These are phyloP conservation scores for Umbelopsis ramanniana DNA, from an alignment of 192 early-diverging fungal genomes.

Conservation along the genomic window DNA sequence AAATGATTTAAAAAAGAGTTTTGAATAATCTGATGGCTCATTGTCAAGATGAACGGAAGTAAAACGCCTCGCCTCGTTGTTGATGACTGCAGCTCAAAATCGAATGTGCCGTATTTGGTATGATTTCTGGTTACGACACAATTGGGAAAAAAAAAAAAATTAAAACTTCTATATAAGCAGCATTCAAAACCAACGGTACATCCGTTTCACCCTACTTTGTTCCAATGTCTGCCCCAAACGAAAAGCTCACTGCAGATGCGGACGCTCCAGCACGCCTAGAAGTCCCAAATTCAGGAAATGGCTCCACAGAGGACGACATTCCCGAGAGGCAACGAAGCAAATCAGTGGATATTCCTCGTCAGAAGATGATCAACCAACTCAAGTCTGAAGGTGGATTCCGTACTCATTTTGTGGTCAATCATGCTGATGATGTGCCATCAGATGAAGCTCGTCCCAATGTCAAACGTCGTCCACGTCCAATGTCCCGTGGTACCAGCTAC, in stretches of 20 bases:
- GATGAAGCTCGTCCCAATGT: not conserved
- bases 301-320: not conserved
- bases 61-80: constrained; percentile 13
- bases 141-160: not conserved
- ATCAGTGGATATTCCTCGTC: constrained; percentile 44
- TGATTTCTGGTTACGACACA: constrained; percentile 3
- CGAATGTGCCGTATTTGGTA: constrained; percentile 14
- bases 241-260: not conserved
- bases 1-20: too few relatives aligned
- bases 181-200: not conserved
- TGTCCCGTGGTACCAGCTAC: constrained; percentile 19
- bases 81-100: constrained; percentile 16
- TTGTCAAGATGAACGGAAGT: too few relatives aligned
- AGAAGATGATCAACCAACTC: constrained; percentile 47
- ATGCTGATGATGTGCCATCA: constrained; percentile 48
- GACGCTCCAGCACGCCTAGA: not conserved
- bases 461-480: not conserved
- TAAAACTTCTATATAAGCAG: not conserved
- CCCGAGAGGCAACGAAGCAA: constrained; percentile 43
- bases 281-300: not conserved
- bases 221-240: not conserved
- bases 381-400: constrained; percentile 87
- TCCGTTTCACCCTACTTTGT: not conserved
- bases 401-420: constrained; percentile 79
- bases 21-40: too few relatives aligned